Base-by-base conservation (phyloP, 768 basidiomycete genomes). In the Jaapia argillacea region DNA sequence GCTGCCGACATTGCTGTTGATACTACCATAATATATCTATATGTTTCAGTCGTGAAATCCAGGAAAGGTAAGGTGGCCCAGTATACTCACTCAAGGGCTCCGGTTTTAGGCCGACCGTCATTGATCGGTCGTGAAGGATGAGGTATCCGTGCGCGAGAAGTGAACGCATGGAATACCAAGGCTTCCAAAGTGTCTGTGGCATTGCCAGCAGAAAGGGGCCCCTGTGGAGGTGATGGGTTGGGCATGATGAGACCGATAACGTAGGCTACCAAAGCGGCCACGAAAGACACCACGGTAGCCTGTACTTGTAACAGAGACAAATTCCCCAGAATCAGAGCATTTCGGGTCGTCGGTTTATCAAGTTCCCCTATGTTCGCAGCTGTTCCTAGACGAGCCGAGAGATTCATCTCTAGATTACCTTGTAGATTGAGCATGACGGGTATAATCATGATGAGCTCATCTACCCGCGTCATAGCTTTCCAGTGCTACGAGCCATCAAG, bases 321-420 rank as follows among this genome's bases (percentile, higher is more conserved):
- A 60, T 92, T 96, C 33, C 92, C 92, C 2, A 77, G 46, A 25
- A 99, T 71, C 47, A 94, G 76, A 2, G 66, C 58, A 4, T 75
- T 72, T 3, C 88, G 77, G 5, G 66, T 68, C 2, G 58, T 51
- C 0, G 79, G 77, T 25, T 80, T 74, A 58, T 98, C 91, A 4
- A 99, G 78, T 48, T 91, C 79, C 36, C 94, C 94, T 41, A 93
- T 81, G 52, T 97, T 96, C 4, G 93, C 86, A 1, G 92, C 85
- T 0, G 96, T 99, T 1, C 87, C 85, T n/a, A 99, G 72, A 12
- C 94, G 77, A 1, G 96, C 91, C 3, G 92, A 93, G 5, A 99
- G 79, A 51, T 96, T 97, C 94, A 98, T 98, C 62, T 98, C 96
- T 27, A 98, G 75, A 56, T 99, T 90, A n/a, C 94, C 96, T 55